Evolutionary conservation across 257 asterid genomes (phyloP), one percentile per base, ranked within the genome.

Genomic region (Nicotiana otophora): DNA sequence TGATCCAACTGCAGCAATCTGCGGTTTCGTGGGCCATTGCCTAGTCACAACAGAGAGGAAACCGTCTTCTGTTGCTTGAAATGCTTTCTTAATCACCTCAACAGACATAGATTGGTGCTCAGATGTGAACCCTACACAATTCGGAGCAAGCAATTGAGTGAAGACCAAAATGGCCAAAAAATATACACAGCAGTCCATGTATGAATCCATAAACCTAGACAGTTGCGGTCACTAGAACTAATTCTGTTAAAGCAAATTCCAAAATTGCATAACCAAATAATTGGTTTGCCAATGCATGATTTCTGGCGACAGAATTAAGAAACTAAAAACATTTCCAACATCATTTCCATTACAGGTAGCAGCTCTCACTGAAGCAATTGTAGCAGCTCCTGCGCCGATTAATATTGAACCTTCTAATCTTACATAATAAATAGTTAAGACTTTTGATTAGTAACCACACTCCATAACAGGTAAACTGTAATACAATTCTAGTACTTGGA

Each of bases 1-100:
- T n/a, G 96, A 90, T 77, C 96, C 96, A 68, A 92, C 96, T 19
- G 96, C 91, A 31, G 94, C 94, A 79, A 92, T 89, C 83, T 90
- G 93, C 34, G 96, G 94, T 67, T 82, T 84, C 86, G 82, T 80
- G 31, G 91, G 86, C 94, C 96, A 92, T 75, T 90, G 87, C 77
- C 86, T 87, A 67, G 87, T 83, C 9, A 91, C 94, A 83, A 90
- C 74, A 58, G 93, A 87, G 64, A 90, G 30, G 82, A 92, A 92
- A 57, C 91, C 96, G 68, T 92, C 96, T 87, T 92, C 94, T 6
- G 96, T 92, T 80, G 94, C 94, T 86, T 90, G 88, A 83, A 90
- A 87, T 16, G 94, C 94, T 84, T 87, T 90, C 60, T 82, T 88
- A 54, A 92, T 92, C 53, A 89, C 96, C 84, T 92, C 96, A 55